phyloP scores from a whole-genome alignment of 2,329 filamentous ascomycete genomes.

The Cercospora berteroae region DNA sequence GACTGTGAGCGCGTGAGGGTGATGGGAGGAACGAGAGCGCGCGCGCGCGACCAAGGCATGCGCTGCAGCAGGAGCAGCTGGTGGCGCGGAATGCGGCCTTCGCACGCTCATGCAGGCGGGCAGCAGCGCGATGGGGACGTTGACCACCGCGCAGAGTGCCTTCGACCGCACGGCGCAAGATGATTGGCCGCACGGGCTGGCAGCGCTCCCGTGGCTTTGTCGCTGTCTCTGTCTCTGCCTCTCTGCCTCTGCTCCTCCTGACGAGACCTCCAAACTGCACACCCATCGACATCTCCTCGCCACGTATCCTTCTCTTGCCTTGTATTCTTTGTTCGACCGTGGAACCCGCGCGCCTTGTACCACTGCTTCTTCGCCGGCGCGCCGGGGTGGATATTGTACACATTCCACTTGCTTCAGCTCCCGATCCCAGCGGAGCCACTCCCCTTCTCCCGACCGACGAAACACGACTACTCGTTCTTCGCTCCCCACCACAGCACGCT shows the following conservation, averaged over 20 bases:
- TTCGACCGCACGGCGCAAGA: neutral
- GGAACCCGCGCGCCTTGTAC: neutral
- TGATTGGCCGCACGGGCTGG: neutral
- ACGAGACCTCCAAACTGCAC: neutral
- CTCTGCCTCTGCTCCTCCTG: neutral
- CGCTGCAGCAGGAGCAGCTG: neutral
- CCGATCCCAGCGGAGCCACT: neutral
- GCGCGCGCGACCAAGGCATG: neutral
- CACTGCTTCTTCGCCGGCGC: neutral
- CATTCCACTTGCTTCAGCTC: neutral
- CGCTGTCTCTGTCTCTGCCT: neutral
- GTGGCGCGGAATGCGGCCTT: neutral
- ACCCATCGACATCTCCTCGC: neutral
- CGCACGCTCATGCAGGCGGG: neutral
- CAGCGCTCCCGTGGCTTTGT: neutral
- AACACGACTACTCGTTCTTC: neutral
- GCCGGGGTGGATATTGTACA: neutral
- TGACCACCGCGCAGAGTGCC: neutral
- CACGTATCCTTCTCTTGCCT: neutral
- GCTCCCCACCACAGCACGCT: neutral
- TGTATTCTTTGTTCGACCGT: constrained; percentile 1
- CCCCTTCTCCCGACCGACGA: neutral
- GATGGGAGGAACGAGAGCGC: neutral
- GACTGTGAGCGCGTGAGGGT: neutral
- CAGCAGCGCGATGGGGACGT: neutral